Conservation (phyloP, 768 basidiomycete genomes). For the Tulasnella sp. region DNA sequence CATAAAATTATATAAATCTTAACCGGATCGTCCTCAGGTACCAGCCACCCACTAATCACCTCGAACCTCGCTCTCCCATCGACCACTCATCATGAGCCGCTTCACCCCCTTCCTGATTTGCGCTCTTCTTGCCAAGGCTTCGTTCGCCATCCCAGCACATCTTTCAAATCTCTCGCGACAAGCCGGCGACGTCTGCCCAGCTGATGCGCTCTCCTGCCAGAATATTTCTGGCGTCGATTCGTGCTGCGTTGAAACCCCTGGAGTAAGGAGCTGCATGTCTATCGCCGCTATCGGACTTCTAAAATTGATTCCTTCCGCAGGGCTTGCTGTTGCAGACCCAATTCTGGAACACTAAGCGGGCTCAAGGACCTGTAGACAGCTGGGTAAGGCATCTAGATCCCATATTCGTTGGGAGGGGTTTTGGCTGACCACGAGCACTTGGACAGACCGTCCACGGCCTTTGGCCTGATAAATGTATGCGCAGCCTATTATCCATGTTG, state of each 20-base stretch:
- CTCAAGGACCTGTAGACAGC: constrained; percentile 57
- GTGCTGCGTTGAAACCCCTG: constrained; percentile 66
- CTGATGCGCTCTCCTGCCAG: not conserved
- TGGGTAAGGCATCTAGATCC: constrained; percentile 48
- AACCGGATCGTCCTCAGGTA: constrained; percentile 40
- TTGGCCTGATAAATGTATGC: constrained; percentile 36
- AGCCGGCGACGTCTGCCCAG: not conserved
- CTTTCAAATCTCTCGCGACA: not conserved
- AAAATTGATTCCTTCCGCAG: constrained; percentile 36
- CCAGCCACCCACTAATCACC: constrained; percentile 45
- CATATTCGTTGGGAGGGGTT: not conserved
- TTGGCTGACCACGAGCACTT: not conserved
- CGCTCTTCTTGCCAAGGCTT: not conserved
- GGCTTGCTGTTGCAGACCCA: constrained; percentile 59
- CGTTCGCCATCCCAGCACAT: not conserved
- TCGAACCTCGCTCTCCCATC: not conserved
- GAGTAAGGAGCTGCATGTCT: constrained; percentile 45
- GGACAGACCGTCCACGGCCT: constrained; percentile 43
- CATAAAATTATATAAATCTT: not conserved
- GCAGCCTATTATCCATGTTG: not conserved
- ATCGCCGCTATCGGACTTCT: not conserved
- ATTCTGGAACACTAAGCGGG: constrained; percentile 68
- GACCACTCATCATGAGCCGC: not conserved
- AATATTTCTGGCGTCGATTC: constrained; percentile 31
- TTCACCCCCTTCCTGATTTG: not conserved